Evolutionary conservation across 2,329 filamentous ascomycete genomes (phyloP), one percentile per base, ranked within the genome.

Genomic region (Apiospora kogelbergensis): DNA sequence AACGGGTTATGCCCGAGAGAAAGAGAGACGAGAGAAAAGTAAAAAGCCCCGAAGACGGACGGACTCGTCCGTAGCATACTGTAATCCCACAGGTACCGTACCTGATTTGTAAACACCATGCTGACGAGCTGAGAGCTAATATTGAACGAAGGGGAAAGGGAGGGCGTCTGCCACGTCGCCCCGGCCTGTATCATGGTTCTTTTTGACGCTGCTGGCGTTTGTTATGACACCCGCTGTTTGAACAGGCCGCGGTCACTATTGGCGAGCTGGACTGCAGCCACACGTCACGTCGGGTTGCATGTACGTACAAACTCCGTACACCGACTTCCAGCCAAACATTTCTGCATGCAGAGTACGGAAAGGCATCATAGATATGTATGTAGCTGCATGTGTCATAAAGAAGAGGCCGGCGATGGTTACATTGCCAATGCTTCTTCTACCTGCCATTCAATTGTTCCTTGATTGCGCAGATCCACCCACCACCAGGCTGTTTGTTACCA

Each of bases 221-320:
- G n/a, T 60, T 17, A 37, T 60, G 53, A 37, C 53, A 60, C 26
- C 26, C 53, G 30, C 48, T 33, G 53, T 13, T 30, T 37, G 20
- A 15, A n/a, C 30, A 33, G 26, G 26, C 53, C 26, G 10, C 9
- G 7, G 53, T 30, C 53, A 60, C 30, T 60, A 60, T 60, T 60
- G 53, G 53, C 53, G 53, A 60, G 30, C 53, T 60, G 53, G 53
- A 5, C 53, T n/a, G 53, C 53, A 60, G 53, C 53, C 53, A 60
- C 30, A 60, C 26, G 30, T 60, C 53, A 60, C 17, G 30, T n/a
- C 17, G 7, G 40, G 2, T 7, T 41, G 40, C 11, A 11, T 10
- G 40, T 42, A 15, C 17, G 13, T 40, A 40, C 37, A 40, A 6
- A 40, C 37, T 40, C 37, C 37, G 9, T 40, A 9, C 37, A 10